These are phyloP conservation scores for Ceratocystiopsis brevicomis DNA, from an alignment of 2,329 filamentous ascomycete genomes.

Conservation along the genomic window DNA sequence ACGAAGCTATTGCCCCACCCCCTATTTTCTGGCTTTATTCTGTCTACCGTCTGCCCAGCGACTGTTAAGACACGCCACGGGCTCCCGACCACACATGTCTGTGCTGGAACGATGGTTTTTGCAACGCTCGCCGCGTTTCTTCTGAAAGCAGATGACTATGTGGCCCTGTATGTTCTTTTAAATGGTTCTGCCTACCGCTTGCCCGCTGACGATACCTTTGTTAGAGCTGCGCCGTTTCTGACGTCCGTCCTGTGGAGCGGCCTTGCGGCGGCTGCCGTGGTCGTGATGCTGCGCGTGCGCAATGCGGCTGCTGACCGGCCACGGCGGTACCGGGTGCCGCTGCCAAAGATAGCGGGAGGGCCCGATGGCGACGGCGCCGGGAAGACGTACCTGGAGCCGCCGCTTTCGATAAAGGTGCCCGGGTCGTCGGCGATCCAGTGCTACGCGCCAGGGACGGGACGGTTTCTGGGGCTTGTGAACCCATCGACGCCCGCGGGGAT, in stretches of 20 bases:
- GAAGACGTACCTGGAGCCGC: conserved; percentile 26
- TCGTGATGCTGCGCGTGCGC: conserved; percentile 12
- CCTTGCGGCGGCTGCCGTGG: not conserved
- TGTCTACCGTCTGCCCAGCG: too few relatives aligned
- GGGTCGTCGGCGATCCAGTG: conserved; percentile 57
- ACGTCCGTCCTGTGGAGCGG: conserved; percentile 2
- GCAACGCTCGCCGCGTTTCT: conserved; percentile 2
- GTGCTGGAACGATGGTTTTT: conserved; percentile 1
- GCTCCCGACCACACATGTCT: too few relatives aligned
- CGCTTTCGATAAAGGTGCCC: conserved; percentile 29
- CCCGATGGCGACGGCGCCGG: not conserved
- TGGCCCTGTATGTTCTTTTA: not conserved
- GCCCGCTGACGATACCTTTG: not conserved
- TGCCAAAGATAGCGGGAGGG: conserved; percentile 29
- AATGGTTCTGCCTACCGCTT: too few relatives aligned
- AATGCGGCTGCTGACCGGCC: conserved; percentile 17
- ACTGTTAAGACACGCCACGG: too few relatives aligned
- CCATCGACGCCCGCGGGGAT: conserved; percentile 60
- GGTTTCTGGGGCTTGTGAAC: conserved; percentile 60
- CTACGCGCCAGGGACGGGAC: conserved; percentile 77
- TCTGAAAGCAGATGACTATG: conserved; percentile 1
- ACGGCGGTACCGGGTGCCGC: conserved; percentile 39
- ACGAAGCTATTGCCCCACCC: too few relatives aligned
- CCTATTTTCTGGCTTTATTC: too few relatives aligned
- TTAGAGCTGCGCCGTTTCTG: not conserved